phyloP scores from a whole-genome alignment of 257 asterid genomes.

The Leonotis leonurus region DNA sequence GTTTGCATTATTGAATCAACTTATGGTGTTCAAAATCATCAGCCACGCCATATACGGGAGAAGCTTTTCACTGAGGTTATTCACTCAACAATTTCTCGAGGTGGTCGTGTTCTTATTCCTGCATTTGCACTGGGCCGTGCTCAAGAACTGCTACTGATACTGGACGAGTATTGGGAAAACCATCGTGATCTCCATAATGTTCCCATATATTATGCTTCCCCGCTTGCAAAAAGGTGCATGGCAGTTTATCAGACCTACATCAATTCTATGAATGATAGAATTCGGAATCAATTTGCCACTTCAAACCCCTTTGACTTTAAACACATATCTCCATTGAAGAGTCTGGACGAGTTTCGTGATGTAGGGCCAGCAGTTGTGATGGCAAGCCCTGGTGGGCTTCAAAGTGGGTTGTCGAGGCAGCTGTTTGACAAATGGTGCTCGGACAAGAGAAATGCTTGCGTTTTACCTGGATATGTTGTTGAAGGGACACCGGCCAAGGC shows the following conservation, averaged over 20 bases:
- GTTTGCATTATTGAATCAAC: slow-evolving; percentile 95
- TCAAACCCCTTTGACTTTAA: slow-evolving; percentile 87
- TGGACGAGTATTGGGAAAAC: slow-evolving; percentile 90
- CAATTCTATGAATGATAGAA: slow-evolving; percentile 88
- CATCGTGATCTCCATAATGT: slow-evolving; percentile 81
- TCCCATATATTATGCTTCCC: slow-evolving; percentile 95
- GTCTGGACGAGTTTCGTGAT: slow-evolving; percentile 75
- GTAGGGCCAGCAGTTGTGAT: slow-evolving; percentile 91
- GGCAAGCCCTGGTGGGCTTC: slow-evolving; percentile 95
- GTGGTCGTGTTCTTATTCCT: slow-evolving; percentile 93
- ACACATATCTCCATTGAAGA: slow-evolving; percentile 76
- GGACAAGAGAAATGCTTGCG: slow-evolving; percentile 81
- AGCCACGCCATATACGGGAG: slow-evolving; percentile 76
- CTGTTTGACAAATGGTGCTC: slow-evolving; percentile 92
- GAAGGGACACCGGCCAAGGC: slow-evolving; percentile 90
- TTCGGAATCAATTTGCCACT: slow-evolving; percentile 59
- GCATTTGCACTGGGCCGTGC: slow-evolving; percentile 97
- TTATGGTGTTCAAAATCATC: slow-evolving; percentile 90
- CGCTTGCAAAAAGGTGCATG: slow-evolving; percentile 94
- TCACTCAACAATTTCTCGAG: slow-evolving; percentile 68
- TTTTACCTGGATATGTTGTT: slow-evolving; percentile 81
- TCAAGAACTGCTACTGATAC: slow-evolving; percentile 86
- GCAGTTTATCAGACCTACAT: slow-evolving; percentile 92
- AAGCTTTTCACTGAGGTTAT: slow-evolving; percentile 88
- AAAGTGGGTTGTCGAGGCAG: slow-evolving; percentile 93